phyloP scores from a whole-genome alignment of 1,284 basidiomycete genomes.

The Taiwanofungus camphoratus region DNA sequence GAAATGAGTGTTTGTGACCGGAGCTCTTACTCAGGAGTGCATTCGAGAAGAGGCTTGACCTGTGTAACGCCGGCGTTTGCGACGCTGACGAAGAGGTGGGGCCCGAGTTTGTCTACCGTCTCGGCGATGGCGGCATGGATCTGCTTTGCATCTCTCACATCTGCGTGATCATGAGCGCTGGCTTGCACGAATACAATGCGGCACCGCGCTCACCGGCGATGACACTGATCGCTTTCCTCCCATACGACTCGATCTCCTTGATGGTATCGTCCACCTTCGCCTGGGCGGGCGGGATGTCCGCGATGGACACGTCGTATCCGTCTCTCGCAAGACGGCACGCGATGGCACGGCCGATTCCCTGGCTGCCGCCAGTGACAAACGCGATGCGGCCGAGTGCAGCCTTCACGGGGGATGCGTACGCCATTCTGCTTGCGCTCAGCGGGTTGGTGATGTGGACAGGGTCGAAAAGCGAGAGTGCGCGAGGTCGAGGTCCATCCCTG shows the following conservation, averaged over 20 bases:
- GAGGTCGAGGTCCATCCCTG: too few species aligned
- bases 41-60: slow-evolving; percentile 28
- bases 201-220: slow-evolving; percentile 23
- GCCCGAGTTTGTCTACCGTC: slow-evolving; percentile 29
- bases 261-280: slow-evolving; percentile 26
- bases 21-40: slow-evolving; percentile 25
- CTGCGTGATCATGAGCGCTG: slow-evolving; percentile 12
- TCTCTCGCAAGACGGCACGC: slow-evolving; percentile 36
- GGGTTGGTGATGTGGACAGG: too few species aligned
- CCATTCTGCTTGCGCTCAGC: too few species aligned
- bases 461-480: too few species aligned
- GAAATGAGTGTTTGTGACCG: slow-evolving; percentile 1
- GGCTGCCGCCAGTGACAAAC: slow-evolving; percentile 36
- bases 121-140: slow-evolving; percentile 30
- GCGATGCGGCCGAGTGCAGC: slow-evolving; percentile 28
- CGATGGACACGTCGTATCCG: slow-evolving; percentile 34
- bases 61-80: slow-evolving; percentile 37
- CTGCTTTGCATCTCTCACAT: slow-evolving; percentile 27
- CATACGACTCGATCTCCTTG: slow-evolving; percentile 29
- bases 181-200: not conserved
- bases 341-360: slow-evolving; percentile 40
- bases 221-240: slow-evolving; percentile 27
- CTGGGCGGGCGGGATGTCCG: slow-evolving; percentile 30
- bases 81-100: slow-evolving; percentile 30
- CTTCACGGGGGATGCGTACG: slow-evolving; percentile 25